Percentiles rank a stretch among this genome's conserved stretches.
Conservation (phyloP, 2,329 filamentous ascomycete genomes). For the Raffaelea deltoideospora region DNA sequence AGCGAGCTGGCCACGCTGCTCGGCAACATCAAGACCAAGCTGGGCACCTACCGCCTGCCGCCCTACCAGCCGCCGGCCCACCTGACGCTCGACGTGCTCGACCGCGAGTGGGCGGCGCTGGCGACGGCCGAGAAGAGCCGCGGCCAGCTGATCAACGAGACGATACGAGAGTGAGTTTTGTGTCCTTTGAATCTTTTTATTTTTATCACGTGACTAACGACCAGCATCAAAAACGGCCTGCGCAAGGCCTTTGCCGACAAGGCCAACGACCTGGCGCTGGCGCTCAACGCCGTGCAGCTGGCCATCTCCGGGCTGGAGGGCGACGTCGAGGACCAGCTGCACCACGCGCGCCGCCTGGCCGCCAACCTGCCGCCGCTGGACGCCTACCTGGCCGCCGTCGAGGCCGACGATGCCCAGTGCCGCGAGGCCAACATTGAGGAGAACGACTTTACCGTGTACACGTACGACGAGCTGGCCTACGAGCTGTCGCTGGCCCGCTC, state of each 20-base stretch:
- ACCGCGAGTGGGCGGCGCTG: slow-evolving; percentile 65
- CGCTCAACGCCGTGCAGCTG: slow-evolving; percentile 84
- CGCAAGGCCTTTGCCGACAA: slow-evolving; percentile 92
- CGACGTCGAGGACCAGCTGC: slow-evolving; percentile 86
- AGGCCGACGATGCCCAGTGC: slow-evolving; percentile 73
- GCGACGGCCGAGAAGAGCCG: slow-evolving; percentile 74
- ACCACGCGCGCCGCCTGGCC: slow-evolving; percentile 73
- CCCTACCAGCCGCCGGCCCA: slow-evolving; percentile 83
- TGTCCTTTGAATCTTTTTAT: not conserved
- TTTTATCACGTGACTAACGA: not conserved
- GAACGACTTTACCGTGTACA: slow-evolving; percentile 99
- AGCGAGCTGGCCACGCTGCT: slow-evolving; percentile 84
- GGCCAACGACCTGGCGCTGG: slow-evolving; percentile 93
- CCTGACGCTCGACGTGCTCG: slow-evolving; percentile 66
- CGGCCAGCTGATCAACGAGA: slow-evolving; percentile 93
- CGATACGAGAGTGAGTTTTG: slow-evolving; percentile 69
- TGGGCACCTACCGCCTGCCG: slow-evolving; percentile 82
- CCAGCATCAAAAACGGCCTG: slow-evolving; percentile 82
- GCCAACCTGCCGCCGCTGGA: slow-evolving; percentile 81
- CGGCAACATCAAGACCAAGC: slow-evolving; percentile 97
- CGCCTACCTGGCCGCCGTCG: slow-evolving; percentile 78
- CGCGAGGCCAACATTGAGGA: slow-evolving; percentile 96
- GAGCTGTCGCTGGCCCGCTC: slow-evolving; percentile 83
- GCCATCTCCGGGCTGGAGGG: slow-evolving; percentile 96
- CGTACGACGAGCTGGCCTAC: slow-evolving; percentile 89